phyloP scores from a whole-genome alignment of 257 asterid species.

The Leonotis leonurus region DNA sequence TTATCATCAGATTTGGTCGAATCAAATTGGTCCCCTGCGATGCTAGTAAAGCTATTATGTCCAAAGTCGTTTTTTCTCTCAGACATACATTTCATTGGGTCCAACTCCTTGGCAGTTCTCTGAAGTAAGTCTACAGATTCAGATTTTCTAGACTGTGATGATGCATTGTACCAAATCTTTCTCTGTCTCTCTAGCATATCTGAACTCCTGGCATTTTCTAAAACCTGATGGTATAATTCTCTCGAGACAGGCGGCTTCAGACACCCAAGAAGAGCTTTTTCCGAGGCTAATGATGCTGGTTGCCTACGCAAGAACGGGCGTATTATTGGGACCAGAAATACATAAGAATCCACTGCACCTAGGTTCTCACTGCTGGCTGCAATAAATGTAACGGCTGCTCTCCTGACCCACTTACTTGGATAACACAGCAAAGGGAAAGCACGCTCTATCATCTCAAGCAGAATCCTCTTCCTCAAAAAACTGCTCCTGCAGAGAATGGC shows the following conservation, averaged over 20 bases:
- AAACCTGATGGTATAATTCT: slow-evolving; percentile 62
- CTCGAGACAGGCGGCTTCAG: slow-evolving; percentile 80
- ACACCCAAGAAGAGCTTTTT: slow-evolving; percentile 70
- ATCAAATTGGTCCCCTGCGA: slow-evolving; percentile 29
- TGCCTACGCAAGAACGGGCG: slow-evolving; percentile 88
- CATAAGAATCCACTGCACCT: slow-evolving; percentile 97
- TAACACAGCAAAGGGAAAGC: slow-evolving; percentile 80
- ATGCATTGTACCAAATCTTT: slow-evolving; percentile 87
- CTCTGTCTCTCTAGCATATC: slow-evolving; percentile 98
- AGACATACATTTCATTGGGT: slow-evolving; percentile 58
- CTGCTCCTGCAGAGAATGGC: slow-evolving; percentile 83
- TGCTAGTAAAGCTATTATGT: slow-evolving; percentile 28
- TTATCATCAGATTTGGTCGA: slow-evolving; percentile 34
- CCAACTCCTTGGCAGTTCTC: slow-evolving; percentile 66
- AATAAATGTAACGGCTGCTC: slow-evolving; percentile 67
- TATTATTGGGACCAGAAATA: slow-evolving; percentile 86
- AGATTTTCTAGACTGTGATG: slow-evolving; percentile 65
- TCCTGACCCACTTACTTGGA: slow-evolving; percentile 96
- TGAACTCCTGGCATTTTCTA: slow-evolving; percentile 81
- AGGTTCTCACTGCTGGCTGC: slow-evolving; percentile 87
- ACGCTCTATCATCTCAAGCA: slow-evolving; percentile 92
- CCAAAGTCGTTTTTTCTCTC: slow-evolving; percentile 47
- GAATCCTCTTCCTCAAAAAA: slow-evolving; percentile 73
- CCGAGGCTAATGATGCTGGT: slow-evolving; percentile 93
- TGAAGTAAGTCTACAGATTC: slow-evolving; percentile 66